Percentiles rank a stretch among this genome's conserved stretches.
Evolutionary conservation across 2,329 filamentous ascomycete species (phyloP).

Genomic region (Claviceps sp.): DNA sequence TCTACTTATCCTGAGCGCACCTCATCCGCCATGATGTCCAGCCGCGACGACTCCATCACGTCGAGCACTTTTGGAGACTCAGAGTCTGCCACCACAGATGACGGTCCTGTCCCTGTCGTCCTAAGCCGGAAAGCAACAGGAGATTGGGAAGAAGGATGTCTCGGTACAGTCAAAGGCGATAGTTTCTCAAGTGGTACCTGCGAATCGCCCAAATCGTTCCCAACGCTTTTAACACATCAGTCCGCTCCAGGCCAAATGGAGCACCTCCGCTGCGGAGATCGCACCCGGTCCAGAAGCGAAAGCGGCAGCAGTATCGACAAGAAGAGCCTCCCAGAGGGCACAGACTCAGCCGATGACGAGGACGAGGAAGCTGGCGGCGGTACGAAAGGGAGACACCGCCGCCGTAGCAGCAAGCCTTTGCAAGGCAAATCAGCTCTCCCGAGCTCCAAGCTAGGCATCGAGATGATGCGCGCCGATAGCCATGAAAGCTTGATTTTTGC

Average conservation of each 20-base stretch:
- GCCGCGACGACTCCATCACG: constrained; percentile 76
- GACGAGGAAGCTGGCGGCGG: constrained; percentile 70
- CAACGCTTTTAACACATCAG: constrained; percentile 43
- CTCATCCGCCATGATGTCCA: constrained; percentile 69
- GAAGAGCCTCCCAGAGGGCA: constrained; percentile 53
- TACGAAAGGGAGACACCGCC: constrained; percentile 30
- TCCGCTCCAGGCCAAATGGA: constrained; percentile 53
- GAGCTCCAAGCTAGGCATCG: constrained; percentile 80
- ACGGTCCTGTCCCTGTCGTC: constrained; percentile 53
- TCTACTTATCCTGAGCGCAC: constrained; percentile 55
- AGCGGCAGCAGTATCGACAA: constrained; percentile 50
- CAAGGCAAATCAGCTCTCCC: constrained; percentile 43
- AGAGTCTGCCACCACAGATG: constrained; percentile 65
- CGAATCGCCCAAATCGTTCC: constrained; percentile 29
- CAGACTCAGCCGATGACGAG: constrained; percentile 85
- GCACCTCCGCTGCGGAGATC: constrained; percentile 52
- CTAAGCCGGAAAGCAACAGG: constrained; percentile 60
- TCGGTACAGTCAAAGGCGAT: constrained; percentile 63
- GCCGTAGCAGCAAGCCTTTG: constrained; percentile 26
- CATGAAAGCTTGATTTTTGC: constrained; percentile 59
- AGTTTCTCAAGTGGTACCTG: constrained; percentile 17
- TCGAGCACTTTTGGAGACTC: constrained; percentile 81
- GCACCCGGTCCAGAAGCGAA: constrained; percentile 60
- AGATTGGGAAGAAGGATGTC: constrained; percentile 66
- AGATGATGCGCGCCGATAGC: constrained; percentile 97